Percentiles rank a stretch among this genome's conserved stretches.
These are phyloP conservation scores for Trichoderma endophyticum DNA, from an alignment of 2,329 filamentous ascomycete species.

Conservation along the genomic window DNA sequence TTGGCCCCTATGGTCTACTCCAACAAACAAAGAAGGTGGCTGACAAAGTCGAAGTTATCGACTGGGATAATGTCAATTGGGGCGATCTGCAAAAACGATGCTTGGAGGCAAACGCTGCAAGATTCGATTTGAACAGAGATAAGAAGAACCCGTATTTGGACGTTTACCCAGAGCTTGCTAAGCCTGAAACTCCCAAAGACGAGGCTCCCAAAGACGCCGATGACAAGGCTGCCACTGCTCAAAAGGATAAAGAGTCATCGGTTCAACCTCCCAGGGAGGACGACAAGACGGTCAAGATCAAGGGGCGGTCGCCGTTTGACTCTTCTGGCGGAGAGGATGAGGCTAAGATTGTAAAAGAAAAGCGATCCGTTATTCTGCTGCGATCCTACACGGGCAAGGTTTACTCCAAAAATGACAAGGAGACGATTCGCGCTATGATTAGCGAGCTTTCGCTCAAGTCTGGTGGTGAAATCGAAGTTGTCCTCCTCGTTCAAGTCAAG, in stretches of 20 bases:
- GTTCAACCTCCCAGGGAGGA: background rate
- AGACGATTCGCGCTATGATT: slow-evolving; percentile 75
- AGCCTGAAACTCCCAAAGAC: slow-evolving; percentile 1
- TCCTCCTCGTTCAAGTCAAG: slow-evolving; percentile 76
- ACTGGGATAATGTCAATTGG: slow-evolving; percentile 69
- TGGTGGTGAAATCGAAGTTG: slow-evolving; percentile 78
- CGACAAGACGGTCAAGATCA: slow-evolving; percentile 18
- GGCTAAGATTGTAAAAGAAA: slow-evolving; percentile 34
- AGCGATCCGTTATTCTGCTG: slow-evolving; percentile 70
- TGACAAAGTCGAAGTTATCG: slow-evolving; percentile 37
- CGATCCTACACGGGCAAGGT: slow-evolving; percentile 71
- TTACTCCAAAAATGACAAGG: slow-evolving; percentile 76
- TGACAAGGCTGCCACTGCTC: background rate
- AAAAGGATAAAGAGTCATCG: slow-evolving; percentile 3
- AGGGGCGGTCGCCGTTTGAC: slow-evolving; percentile 16
- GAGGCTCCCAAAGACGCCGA: background rate
- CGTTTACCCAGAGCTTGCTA: slow-evolving; percentile 38
- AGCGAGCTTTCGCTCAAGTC: slow-evolving; percentile 72
- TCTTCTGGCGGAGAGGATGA: slow-evolving; percentile 5
- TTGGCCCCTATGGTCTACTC: slow-evolving; percentile 62
- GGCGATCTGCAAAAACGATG: slow-evolving; percentile 66
- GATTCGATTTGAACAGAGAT: slow-evolving; percentile 50
- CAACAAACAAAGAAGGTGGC: slow-evolving; percentile 47
- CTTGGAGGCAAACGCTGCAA: slow-evolving; percentile 60
- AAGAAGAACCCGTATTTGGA: slow-evolving; percentile 43